These are phyloP conservation scores for Mucuna pruriens DNA, from an alignment of 306 rosid genomes.

Conservation along the genomic window DNA sequence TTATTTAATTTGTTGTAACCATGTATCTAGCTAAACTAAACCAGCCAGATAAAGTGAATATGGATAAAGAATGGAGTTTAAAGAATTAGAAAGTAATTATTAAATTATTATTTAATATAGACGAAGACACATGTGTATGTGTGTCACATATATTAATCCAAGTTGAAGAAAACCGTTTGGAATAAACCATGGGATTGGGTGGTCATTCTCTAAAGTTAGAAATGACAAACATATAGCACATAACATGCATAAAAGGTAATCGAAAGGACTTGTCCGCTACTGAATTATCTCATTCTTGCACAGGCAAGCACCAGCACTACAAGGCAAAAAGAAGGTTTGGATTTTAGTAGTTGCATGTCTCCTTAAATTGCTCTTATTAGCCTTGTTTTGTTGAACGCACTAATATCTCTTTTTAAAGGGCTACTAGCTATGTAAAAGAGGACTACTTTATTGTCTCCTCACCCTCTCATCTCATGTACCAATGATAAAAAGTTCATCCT, in stretches of 20 bases:
- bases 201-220: slow-evolving; percentile 48
- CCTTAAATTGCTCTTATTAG: slow-evolving; percentile 58
- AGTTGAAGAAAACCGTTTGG: slow-evolving; percentile 25
- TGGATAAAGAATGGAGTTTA: slow-evolving; percentile 14
- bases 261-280: slow-evolving; percentile 45
- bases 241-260: slow-evolving; percentile 30
- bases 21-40: background rate
- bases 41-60: background rate
- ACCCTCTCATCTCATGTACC: slow-evolving; percentile 34
- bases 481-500: slow-evolving; percentile 41
- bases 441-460: slow-evolving; percentile 46
- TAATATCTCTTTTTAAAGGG: slow-evolving; percentile 31
- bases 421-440: slow-evolving; percentile 20
- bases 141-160: background rate
- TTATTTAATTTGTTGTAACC: background rate
- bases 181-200: slow-evolving; percentile 40
- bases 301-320: slow-evolving; percentile 38
- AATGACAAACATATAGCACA: slow-evolving; percentile 55
- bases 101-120: background rate
- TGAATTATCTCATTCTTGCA: slow-evolving; percentile 48
- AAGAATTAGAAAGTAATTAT: background rate
- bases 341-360: slow-evolving; percentile 55
- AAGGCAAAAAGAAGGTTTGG: slow-evolving; percentile 54
- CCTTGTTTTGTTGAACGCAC: slow-evolving; percentile 51
- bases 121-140: background rate